Conservation (phyloP, 2,329 filamentous ascomycete genomes). For the Cadophora luteo-olivacea region DNA sequence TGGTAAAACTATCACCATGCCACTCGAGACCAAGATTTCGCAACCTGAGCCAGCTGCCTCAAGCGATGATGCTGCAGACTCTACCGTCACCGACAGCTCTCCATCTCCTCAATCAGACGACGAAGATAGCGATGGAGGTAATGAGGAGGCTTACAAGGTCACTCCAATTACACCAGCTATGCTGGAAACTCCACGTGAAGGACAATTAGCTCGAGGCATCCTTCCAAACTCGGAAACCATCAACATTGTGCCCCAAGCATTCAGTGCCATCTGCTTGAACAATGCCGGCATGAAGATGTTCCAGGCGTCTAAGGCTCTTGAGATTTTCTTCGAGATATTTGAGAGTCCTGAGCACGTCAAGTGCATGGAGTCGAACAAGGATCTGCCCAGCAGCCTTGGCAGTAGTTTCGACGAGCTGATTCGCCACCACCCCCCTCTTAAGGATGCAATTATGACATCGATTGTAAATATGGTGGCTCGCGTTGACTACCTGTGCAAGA, state of each 20-base stretch:
- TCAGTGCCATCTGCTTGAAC: conserved; percentile 94
- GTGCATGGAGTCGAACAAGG: conserved; percentile 77
- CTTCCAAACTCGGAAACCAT: conserved; percentile 90
- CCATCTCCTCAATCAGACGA: conserved; percentile 34
- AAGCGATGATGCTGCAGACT: conserved; percentile 41
- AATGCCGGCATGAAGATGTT: conserved; percentile 87
- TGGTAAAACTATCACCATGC: conserved; percentile 49
- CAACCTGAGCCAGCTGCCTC: conserved; percentile 15
- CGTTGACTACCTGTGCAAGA: conserved; percentile 75
- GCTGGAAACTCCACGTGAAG: conserved; percentile 53
- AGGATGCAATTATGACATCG: conserved; percentile 80
- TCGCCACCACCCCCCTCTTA: conserved; percentile 87
- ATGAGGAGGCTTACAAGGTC: conserved; percentile 51
- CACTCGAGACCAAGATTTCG: conserved; percentile 40
- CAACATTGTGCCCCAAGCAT: conserved; percentile 81
- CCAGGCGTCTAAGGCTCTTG: conserved; percentile 79
- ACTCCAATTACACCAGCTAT: conserved; percentile 61
- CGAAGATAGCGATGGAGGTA: conserved; percentile 46
- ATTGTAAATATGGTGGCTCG: conserved; percentile 88
- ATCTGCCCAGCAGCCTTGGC: conserved; percentile 77
- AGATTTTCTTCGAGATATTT: conserved; percentile 95
- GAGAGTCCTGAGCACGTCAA: conserved; percentile 90
- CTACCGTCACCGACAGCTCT: conserved; percentile 40
- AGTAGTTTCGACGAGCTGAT: conserved; percentile 92
- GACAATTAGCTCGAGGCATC: conserved; percentile 71